Evolutionary conservation across 1,284 basidiomycete genomes (phyloP).

Genomic region (Moesziomyces sp.): DNA sequence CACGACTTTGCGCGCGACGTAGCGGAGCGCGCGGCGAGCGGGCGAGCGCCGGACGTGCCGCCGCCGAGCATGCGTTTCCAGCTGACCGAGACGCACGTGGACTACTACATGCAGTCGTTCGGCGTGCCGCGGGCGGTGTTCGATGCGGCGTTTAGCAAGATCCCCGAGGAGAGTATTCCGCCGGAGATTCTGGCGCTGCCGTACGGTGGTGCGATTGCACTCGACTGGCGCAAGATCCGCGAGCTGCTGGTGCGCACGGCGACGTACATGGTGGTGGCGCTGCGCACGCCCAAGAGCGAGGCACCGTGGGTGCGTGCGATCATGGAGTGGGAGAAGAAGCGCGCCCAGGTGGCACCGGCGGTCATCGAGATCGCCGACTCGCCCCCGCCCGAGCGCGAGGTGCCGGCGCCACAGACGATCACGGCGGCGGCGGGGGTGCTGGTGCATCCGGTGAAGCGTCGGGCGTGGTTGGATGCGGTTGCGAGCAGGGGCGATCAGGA

Average conservation of each 20-base stretch:
- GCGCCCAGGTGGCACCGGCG: constrained; percentile 3
- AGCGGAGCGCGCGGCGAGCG: constrained; percentile 10
- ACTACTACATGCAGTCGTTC: constrained; percentile 40
- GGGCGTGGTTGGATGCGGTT: constrained; percentile 21
- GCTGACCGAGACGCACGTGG: constrained; percentile 43
- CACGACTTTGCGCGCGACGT: constrained; percentile 30
- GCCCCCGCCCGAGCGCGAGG: constrained; percentile 1
- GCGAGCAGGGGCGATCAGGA: constrained; percentile 15
- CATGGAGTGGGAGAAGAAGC: constrained; percentile 18
- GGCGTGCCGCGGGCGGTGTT: constrained; percentile 24
- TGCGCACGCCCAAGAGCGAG: constrained; percentile 26
- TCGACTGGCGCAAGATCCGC: constrained; percentile 29
- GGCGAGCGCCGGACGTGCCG: constrained; percentile 8
- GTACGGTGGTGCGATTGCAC: constrained; percentile 36
- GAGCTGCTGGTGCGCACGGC: constrained; percentile 37
- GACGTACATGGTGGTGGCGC: constrained; percentile 36
- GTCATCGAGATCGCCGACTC: constrained; percentile 26
- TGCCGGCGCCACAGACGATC: constrained; percentile 5
- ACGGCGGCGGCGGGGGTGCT: constrained; percentile 15
- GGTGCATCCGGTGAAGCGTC: background rate
- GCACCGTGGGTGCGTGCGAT: constrained; percentile 28
- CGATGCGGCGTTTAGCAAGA: constrained; percentile 31
- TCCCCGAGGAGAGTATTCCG: constrained; percentile 31
- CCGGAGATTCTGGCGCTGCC: constrained; percentile 32
- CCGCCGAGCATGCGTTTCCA: constrained; percentile 37